Base-by-base conservation (phyloP, 345 rosid genomes). In the Moricandia moricandioides region DNA sequence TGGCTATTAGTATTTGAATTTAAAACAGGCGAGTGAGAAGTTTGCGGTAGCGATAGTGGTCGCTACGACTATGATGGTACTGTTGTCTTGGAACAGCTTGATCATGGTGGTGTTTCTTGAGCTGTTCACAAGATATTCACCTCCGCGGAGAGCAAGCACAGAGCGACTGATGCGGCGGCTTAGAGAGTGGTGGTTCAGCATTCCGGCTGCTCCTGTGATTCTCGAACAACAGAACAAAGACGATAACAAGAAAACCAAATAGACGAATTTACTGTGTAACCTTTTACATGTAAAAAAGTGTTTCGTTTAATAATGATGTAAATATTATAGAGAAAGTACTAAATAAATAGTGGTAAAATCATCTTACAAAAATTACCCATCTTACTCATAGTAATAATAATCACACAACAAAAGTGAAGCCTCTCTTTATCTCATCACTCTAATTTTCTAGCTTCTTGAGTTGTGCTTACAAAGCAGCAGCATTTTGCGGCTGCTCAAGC, bases 151-250 rank as follows among this genome's bases (percentile, higher is more conserved):
- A 81, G 88, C 80, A 27, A 85, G 86, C 83, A 86, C 88, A 0
- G 99, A 90, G 70, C 85, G 92, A 78, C 71, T 82, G 74, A 72
- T 78, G 72, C 84, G 99, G 83, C 88, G 99, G 70, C 51, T 90
- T 80, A 89, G 84, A 76, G 99, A 92, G 62, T 92, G 97, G 97
- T 95, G 99, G 99, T 90, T 89, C 79, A 89, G 99, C 80, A 85
- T 92, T 70, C 99, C 97, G 0, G 97, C 97, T 3, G 97, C 97
- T 60, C 97, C 97, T 0, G 95, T 95, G 6, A 52, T 86, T 71
- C 84, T 90, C 10, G 90, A 90, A 66, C 86, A 88, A 65, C 86
- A 83, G 71, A 88, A 75, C 39, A 86, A 77, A 54, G 96, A 90
- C 31, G 97, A 88, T 31, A 92, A 82, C 35, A 88, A 87, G 71